Base-by-base conservation (phyloP, 2,329 filamentous ascomycete species). In the Sporothrix schenckii region DNA sequence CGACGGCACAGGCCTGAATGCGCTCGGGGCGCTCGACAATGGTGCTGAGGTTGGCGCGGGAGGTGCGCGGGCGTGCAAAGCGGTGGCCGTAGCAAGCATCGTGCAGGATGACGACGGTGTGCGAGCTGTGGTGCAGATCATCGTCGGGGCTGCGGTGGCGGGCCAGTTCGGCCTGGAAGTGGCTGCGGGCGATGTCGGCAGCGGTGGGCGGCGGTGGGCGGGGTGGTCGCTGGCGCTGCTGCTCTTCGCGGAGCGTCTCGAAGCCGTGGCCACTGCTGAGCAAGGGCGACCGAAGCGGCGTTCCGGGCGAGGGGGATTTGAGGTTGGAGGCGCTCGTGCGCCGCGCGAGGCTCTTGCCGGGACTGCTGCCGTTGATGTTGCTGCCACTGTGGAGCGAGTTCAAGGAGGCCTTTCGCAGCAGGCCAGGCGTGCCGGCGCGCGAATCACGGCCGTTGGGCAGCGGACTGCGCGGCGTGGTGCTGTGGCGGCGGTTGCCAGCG, bases 71-170 rank as follows among this genome's bases (percentile, higher is more conserved):
- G 58, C 95, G 87, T 13, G 94, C 92, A 79, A 89, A 99, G 27
- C 93, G 90, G 81, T 99, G 95, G 30, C 94, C 94, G 78, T 98
- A 99, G 80, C 94, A 97, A 68, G 91, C 90, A 81, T 99, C 95
- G 76, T 98, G 93, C 1, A 99, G 82, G 41, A 99, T 86, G 61
- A 98, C 93, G 4, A 96, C 81, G 0, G 93, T 93, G 80, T 2
- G 80, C 78, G 13, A 44, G 39, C 39, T 80, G 63, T 39, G 63
- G 47, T 24, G 19, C 47, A 52, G 78, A 27, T 52, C 27, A 14
- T 53, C 24, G 2, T 77, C 77, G 44, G 16, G 34, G 53, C 41
- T n/a, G 54, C 39, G 27, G 44, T 73, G 63, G 1, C 34, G 79
- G 19, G 87, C 83, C 44, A 96, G 79, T 77, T 97, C 92, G 72